A percentile compares a stretch with the other conserved stretches of the same genome.
These are phyloP conservation scores for Cadophora malorum DNA, from an alignment of 2,329 filamentous ascomycete species.

Conservation along the genomic window DNA sequence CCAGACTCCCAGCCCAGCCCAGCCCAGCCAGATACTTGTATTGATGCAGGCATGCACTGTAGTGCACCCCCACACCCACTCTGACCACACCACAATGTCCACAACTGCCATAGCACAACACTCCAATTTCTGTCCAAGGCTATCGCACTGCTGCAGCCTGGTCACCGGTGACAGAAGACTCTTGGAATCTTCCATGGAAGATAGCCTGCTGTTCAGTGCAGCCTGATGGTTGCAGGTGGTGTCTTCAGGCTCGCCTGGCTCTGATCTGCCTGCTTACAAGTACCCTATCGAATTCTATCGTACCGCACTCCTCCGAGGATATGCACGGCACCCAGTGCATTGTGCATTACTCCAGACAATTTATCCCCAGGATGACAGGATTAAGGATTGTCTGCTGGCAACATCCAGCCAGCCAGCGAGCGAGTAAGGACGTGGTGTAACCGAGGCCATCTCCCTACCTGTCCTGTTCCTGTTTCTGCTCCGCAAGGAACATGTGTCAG, in stretches of 20 bases:
- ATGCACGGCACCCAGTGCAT: constrained; percentile 13
- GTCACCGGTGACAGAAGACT: not conserved
- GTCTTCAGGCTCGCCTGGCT: not conserved
- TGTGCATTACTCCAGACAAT: constrained; percentile 16
- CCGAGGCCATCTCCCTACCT: not conserved
- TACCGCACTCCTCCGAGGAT: constrained; percentile 1
- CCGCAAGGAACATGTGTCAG: constrained; percentile 13
- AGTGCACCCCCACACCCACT: not conserved
- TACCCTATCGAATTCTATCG: constrained; percentile 10
- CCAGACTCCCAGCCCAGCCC: constrained; percentile 5
- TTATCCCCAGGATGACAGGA: constrained; percentile 12
- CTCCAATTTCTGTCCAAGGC: not conserved
- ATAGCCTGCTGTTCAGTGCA: not conserved
- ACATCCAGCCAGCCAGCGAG: not conserved
- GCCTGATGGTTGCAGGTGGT: not conserved
- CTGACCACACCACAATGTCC: not conserved
- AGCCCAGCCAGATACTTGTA: not conserved
- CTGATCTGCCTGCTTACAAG: not conserved
- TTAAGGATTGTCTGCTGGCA: constrained; percentile 15
- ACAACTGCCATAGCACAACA: not conserved
- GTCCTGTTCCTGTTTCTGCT: constrained; percentile 13
- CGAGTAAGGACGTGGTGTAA: constrained; percentile 2
- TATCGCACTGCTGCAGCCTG: not conserved
- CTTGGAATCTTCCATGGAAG: not conserved
- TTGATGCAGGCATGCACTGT: not conserved